A percentile compares a stretch with the other conserved stretches of the same genome.
Evolutionary conservation across 2,329 filamentous ascomycete genomes (phyloP).

Genomic region (Ophiostoma populinum): DNA sequence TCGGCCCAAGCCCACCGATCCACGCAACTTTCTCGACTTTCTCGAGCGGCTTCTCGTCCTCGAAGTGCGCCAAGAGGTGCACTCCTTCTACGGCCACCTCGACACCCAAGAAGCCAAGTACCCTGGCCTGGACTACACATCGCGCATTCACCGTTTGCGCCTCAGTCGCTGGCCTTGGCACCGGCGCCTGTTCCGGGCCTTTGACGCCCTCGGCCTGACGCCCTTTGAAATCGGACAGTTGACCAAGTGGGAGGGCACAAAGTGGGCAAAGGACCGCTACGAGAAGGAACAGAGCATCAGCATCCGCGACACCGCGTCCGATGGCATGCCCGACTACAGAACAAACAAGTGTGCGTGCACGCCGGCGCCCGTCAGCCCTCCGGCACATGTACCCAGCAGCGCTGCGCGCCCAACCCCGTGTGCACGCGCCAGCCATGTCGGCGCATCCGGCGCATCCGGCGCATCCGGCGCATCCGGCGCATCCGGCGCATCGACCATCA

Average conservation of each 20-base stretch:
- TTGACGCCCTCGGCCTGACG: slow-evolving; percentile 53
- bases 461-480: no score
- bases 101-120: slow-evolving; percentile 69
- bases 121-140: slow-evolving; percentile 62
- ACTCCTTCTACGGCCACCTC: slow-evolving; percentile 62
- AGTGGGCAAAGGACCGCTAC: slow-evolving; percentile 67
- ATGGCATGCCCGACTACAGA: slow-evolving; percentile 48
- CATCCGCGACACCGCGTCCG: slow-evolving; percentile 55
- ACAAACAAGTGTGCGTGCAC: background rate
- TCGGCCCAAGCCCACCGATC: slow-evolving; percentile 47
- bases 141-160: slow-evolving; percentile 57
- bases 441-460: no score
- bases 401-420: no score
- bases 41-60: slow-evolving; percentile 54
- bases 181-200: slow-evolving; percentile 56
- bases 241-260: slow-evolving; percentile 70
- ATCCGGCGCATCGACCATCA: no score
- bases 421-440: no score
- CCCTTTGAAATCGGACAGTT: slow-evolving; percentile 50
- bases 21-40: slow-evolving; percentile 52
- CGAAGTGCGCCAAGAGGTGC: slow-evolving; percentile 64
- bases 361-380: no score
- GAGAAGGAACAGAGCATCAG: slow-evolving; percentile 55
- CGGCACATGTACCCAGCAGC: no score
- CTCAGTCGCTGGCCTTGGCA: slow-evolving; percentile 64